Evolutionary conservation across 2,329 filamentous ascomycete genomes (phyloP), one percentile per base, ranked within the genome.

Genomic region (Penicillium sp.): DNA sequence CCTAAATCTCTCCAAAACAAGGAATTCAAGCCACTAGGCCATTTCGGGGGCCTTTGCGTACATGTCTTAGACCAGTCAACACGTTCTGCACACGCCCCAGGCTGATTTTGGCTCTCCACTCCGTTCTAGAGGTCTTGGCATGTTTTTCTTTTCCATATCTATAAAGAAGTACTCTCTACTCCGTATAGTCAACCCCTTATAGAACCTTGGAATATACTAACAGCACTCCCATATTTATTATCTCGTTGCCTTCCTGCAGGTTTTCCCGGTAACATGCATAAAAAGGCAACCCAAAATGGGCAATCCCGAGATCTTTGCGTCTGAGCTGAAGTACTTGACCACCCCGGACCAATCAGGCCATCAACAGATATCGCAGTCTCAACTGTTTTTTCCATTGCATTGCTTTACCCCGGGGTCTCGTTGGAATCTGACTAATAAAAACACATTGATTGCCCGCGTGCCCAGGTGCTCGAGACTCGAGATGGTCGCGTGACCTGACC

Each of bases 41-140:
- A 51, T 15, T 50, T 45, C 38, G 10, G 54, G 54, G 33, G 25
- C 15, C 31, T 37, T 29, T 51, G 40, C 31, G 47, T 27, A 12
- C 21, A 45, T 52, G 47, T 56, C 54, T 56, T 48, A 40, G 53
- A 38, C 53, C 53, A 50, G 46, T 56, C 17, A 48, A 35, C 13
- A 52, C 21, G 17, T 35, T 42, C 37, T 31, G 19, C 10, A 15
- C 10, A 15, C 19, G n/a, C n/a, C 23, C 29, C 17, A 49, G 33
- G 10, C 31, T 41, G 43, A 25, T 33, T 40, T 55, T 19, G 46
- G 33, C 53, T 56, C 54, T 45, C 54, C 54, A 51, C 54, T 40
- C 33, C 8, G 54, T 37, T 56, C 54, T 40, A 56, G 54, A 56
- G 54, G 47, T 41, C 54, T 56, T 56, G 54, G 54, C 54, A 45